Conservation (phyloP, 768 basidiomycete genomes). For the Clavulina sp. region DNA sequence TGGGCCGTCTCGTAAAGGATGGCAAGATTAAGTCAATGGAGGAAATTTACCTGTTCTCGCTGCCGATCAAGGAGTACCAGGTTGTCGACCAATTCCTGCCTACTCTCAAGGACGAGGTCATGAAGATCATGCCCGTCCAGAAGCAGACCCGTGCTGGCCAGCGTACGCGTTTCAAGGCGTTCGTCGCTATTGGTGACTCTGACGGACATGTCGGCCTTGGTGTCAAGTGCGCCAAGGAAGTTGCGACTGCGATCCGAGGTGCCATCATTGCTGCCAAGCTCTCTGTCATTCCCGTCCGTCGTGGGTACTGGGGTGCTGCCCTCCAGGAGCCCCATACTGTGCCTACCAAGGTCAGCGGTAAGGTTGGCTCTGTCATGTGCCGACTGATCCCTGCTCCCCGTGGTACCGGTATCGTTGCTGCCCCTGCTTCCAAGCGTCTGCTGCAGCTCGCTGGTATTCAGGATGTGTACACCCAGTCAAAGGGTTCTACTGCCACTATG, state of each 20-base stretch:
- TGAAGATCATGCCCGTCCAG: constrained; percentile 99
- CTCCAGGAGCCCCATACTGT: constrained; percentile 99
- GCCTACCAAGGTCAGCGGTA: constrained; percentile 94
- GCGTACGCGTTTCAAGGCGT: constrained; percentile 99
- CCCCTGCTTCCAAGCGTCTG: constrained; percentile 90
- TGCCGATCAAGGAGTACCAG: constrained; percentile 98
- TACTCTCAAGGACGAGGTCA: constrained; percentile 98
- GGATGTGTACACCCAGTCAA: constrained; percentile 95
- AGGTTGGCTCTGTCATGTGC: constrained; percentile 98
- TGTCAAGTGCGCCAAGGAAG: constrained; percentile 99
- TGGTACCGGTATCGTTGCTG: constrained; percentile 98
- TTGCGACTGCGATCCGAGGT: constrained; percentile 97
- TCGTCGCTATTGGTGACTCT: constrained; percentile 97
- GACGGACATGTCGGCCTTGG: constrained; percentile 98
- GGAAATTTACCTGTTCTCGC: constrained; percentile 99
- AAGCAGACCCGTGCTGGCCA: constrained; percentile 99
- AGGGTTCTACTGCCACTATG: constrained; percentile 97
- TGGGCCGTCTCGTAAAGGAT: constrained; percentile 97
- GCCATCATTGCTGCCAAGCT: constrained; percentile 98
- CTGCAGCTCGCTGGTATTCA: constrained; percentile 95
- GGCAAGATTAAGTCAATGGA: constrained; percentile 99
- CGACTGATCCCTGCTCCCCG: constrained; percentile 96
- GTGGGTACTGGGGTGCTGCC: constrained; percentile 99
- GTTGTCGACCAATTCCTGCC: constrained; percentile 99
- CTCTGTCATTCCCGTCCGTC: constrained; percentile 90